Percentiles rank a stretch among this genome's conserved stretches.
phyloP scores from a whole-genome alignment of 1,284 basidiomycete genomes.

The Pholiota adiposa region DNA sequence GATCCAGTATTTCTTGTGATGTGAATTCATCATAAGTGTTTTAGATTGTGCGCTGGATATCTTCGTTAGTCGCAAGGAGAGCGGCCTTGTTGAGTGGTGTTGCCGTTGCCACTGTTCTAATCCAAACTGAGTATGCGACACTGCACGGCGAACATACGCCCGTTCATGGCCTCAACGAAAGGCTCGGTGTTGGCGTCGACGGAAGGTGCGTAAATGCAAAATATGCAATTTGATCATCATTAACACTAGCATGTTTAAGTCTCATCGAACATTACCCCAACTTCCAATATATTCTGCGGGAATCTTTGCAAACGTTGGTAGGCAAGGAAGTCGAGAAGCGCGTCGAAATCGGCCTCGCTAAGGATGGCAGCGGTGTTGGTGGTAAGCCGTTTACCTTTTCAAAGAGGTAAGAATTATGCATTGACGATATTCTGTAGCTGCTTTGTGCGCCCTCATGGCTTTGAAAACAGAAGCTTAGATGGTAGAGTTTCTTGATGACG shows the following conservation, averaged over 20 bases:
- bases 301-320: slow-evolving; percentile 76
- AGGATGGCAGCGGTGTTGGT: slow-evolving; percentile 97
- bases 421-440: slow-evolving; percentile 50
- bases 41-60: slow-evolving; percentile 80
- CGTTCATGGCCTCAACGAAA: slow-evolving; percentile 46
- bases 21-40: background rate
- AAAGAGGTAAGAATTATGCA: background rate
- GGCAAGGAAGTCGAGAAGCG: slow-evolving; percentile 80
- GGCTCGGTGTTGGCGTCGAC: slow-evolving; percentile 84
- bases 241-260: slow-evolving; percentile 41
- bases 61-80: slow-evolving; percentile 77
- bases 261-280: slow-evolving; percentile 91
- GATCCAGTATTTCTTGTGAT: background rate
- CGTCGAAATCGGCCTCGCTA: slow-evolving; percentile 89
- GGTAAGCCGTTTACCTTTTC: slow-evolving; percentile 56
- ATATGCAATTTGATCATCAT: background rate
- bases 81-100: slow-evolving; percentile 86
- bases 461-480: slow-evolving; percentile 41
- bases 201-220: slow-evolving; percentile 57
- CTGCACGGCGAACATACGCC: slow-evolving; percentile 47
- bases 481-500: background rate
- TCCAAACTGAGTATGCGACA: slow-evolving; percentile 75
- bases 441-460: slow-evolving; percentile 75
- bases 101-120: slow-evolving; percentile 85
- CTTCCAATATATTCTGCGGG: slow-evolving; percentile 78